phyloP scores from a whole-genome alignment of 139 green algal genomes.

The Chlamydomonas incerta region DNA sequence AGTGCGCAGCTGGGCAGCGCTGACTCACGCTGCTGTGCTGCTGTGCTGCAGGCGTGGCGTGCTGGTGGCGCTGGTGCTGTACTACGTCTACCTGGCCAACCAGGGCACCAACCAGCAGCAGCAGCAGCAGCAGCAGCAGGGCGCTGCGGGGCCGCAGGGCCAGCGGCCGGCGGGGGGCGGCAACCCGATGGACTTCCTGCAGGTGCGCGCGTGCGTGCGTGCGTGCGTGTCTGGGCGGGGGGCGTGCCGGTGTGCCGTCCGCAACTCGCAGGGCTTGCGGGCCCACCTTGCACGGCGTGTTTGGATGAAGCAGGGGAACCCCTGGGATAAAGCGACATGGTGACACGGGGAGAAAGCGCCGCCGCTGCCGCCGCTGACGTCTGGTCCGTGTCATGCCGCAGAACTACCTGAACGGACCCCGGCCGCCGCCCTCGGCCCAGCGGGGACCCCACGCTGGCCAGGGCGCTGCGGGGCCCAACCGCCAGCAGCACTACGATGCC shows the following conservation, averaged over 20 bases:
- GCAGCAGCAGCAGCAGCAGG: neutral
- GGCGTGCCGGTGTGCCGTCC: too few relatives aligned
- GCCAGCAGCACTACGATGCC: neutral
- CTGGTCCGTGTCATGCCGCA: neutral
- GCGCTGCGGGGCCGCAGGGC: neutral
- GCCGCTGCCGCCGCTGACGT: too few relatives aligned
- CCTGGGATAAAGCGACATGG: too few relatives aligned
- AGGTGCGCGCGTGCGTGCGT: too few relatives aligned
- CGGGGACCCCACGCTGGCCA: too few relatives aligned
- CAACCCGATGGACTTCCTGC: neutral
- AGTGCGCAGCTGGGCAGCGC: too few relatives aligned
- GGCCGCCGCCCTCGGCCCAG: neutral
- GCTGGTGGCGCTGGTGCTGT: neutral
- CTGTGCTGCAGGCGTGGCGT: neutral
- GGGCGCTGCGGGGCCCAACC: neutral
- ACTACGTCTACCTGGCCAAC: slow-evolving; percentile 12
- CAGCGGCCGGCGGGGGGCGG: neutral
- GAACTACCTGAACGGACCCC: slow-evolving; percentile 9
- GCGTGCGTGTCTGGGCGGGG: too few relatives aligned
- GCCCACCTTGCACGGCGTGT: too few relatives aligned
- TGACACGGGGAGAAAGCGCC: too few relatives aligned
- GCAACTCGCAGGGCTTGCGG: too few relatives aligned
- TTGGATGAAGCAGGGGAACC: too few relatives aligned
- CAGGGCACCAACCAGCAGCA: neutral
- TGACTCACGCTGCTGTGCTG: too few relatives aligned